Conservation (phyloP, 2,329 filamentous ascomycete species). For the Alternaria arborescens region DNA sequence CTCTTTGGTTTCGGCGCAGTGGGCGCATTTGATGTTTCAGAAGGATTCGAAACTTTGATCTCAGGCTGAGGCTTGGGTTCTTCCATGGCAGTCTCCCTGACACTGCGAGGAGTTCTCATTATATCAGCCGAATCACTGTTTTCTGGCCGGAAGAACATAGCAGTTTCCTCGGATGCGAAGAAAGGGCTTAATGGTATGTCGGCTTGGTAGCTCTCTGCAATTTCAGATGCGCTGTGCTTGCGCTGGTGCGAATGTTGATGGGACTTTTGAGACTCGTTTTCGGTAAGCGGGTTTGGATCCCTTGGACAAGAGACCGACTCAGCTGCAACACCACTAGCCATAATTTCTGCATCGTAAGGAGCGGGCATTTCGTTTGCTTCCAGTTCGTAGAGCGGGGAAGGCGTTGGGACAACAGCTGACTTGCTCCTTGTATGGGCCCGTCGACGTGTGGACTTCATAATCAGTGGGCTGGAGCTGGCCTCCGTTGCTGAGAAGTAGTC, state of each 20-base stretch:
- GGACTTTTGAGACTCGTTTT: slow-evolving; percentile 20
- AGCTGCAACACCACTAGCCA: background rate
- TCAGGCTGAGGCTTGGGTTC: slow-evolving; percentile 21
- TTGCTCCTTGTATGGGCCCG: slow-evolving; percentile 40
- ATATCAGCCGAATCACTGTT: slow-evolving; percentile 15
- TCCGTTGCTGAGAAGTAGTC: slow-evolving; percentile 45
- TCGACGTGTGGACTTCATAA: slow-evolving; percentile 29
- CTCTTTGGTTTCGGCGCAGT: slow-evolving; percentile 14
- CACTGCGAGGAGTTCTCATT: slow-evolving; percentile 27
- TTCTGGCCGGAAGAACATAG: background rate
- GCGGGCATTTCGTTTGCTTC: background rate
- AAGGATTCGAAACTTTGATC: slow-evolving; percentile 4
- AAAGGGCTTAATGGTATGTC: slow-evolving; percentile 41
- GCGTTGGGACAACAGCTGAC: slow-evolving; percentile 32
- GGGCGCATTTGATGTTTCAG: slow-evolving; percentile 16
- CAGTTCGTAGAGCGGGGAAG: slow-evolving; percentile 22
- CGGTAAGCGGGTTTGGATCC: background rate
- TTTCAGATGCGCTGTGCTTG: slow-evolving; percentile 27
- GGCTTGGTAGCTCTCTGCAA: slow-evolving; percentile 43
- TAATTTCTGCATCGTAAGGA: background rate
- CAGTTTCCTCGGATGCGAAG: background rate
- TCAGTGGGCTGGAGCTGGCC: slow-evolving; percentile 27
- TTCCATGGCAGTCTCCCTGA: slow-evolving; percentile 34
- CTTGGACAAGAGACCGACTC: slow-evolving; percentile 15
- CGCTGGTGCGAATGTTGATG: slow-evolving; percentile 31